Evolutionary conservation across 352 stramenopile genomes (phyloP).

Genomic region (Phytophthora melonis): DNA sequence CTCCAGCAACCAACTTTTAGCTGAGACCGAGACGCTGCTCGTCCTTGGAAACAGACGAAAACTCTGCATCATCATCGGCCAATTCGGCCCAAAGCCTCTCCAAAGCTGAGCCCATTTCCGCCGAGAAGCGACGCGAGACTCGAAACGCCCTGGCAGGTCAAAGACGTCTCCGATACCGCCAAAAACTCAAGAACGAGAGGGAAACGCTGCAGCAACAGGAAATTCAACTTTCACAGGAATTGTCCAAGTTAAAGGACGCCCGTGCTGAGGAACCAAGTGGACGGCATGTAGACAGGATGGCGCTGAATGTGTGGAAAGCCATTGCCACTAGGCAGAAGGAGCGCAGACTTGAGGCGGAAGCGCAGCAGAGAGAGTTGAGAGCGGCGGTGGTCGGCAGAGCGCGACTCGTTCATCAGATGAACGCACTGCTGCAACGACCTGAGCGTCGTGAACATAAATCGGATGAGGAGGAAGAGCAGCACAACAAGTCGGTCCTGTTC

Average conservation of each 20-base stretch:
- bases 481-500: constrained; percentile 11
- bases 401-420: constrained; percentile 27
- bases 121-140: background rate
- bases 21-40: constrained; percentile 27
- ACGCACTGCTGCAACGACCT: constrained; percentile 5
- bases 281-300: background rate
- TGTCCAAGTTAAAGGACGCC: background rate
- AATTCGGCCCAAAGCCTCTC: background rate
- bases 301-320: constrained; percentile 13
- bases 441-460: background rate
- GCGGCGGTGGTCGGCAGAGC: constrained; percentile 13
- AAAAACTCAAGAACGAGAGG: constrained; percentile 28
- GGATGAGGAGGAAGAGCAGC: background rate
- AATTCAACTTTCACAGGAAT: constrained; percentile 4
- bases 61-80: background rate
- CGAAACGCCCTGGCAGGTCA: constrained; percentile 21
- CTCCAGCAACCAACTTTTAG: constrained; percentile 6
- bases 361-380: constrained; percentile 16
- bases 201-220: constrained; percentile 14
- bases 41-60: background rate
- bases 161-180: constrained; percentile 19
- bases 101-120: background rate
- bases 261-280: background rate
- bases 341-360: constrained; percentile 14
- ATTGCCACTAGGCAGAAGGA: constrained; percentile 25